phyloP scores from a whole-genome alignment of 2,329 filamentous ascomycete species.

The Alternaria atra region DNA sequence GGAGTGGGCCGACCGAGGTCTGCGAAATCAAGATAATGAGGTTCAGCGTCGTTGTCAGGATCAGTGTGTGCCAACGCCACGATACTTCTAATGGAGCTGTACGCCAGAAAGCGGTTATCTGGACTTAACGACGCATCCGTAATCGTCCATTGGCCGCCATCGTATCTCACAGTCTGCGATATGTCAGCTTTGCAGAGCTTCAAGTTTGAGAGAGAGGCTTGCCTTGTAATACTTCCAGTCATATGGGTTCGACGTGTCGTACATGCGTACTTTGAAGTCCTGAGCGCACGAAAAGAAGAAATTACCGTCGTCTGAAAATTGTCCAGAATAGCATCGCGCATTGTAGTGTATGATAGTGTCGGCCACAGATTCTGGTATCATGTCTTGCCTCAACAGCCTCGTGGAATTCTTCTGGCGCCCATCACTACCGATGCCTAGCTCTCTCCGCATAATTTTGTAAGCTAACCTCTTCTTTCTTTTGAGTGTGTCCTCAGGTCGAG shows the following conservation, averaged over 20 bases:
- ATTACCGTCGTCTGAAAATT: constrained; percentile 96
- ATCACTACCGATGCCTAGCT: constrained; percentile 74
- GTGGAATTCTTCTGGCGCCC: constrained; percentile 68
- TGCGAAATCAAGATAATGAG: constrained; percentile 78
- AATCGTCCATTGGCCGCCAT: constrained; percentile 92
- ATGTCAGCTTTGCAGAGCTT: constrained; percentile 11
- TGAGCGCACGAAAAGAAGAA: constrained; percentile 95
- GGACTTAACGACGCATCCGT: constrained; percentile 92
- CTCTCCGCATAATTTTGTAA: constrained; percentile 78
- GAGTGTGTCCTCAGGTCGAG: constrained; percentile 59
- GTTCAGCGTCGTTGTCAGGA: constrained; percentile 80
- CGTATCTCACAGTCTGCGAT: constrained; percentile 81
- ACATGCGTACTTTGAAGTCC: constrained; percentile 95
- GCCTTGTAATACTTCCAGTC: constrained; percentile 96
- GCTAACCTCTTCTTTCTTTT: constrained; percentile 70
- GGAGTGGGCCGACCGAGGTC: constrained; percentile 54
- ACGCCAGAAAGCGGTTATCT: constrained; percentile 90
- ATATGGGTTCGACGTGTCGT: constrained; percentile 95
- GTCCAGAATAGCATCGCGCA: constrained; percentile 88
- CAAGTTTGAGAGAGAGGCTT: constrained; percentile 42
- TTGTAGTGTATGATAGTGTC: constrained; percentile 91
- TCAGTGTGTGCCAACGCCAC: constrained; percentile 90
- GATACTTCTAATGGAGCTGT: constrained; percentile 84
- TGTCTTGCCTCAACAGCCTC: constrained; percentile 74
- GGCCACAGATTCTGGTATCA: constrained; percentile 79